Evolutionary conservation across 75 land plant genomes (phyloP).

Genomic region (Selaginella moellendorffii): DNA sequence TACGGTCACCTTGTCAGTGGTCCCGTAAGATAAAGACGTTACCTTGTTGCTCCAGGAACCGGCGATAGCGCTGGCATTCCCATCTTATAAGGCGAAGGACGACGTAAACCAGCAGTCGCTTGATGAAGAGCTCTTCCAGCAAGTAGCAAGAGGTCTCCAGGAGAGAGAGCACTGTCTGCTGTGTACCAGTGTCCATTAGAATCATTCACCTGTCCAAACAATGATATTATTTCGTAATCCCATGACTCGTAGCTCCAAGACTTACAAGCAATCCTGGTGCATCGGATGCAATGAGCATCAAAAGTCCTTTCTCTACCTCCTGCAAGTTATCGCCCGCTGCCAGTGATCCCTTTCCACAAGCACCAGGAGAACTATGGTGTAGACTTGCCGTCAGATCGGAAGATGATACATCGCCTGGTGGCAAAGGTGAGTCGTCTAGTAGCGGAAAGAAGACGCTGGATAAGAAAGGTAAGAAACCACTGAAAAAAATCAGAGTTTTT

Average conservation of each 20-base stretch:
- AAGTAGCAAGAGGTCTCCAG: constrained; percentile 62
- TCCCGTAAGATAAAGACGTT: background rate
- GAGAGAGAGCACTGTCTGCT: constrained; percentile 55
- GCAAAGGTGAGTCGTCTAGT: constrained; percentile 76
- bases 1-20: background rate
- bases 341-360: constrained; percentile 32
- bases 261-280: constrained; percentile 71
- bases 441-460: constrained; percentile 73
- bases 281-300: constrained; percentile 72
- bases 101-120: constrained; percentile 77
- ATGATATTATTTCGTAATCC: background rate
- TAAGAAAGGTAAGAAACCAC: background rate
- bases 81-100: constrained; percentile 53
- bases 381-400: constrained; percentile 62
- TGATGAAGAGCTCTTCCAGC: constrained; percentile 81
- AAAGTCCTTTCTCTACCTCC: constrained; percentile 71
- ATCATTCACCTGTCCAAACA: constrained; percentile 44
- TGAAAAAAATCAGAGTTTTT: background rate
- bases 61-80: constrained; percentile 22
- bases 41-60: background rate
- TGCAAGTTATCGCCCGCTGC: constrained; percentile 29
- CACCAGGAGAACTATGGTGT: constrained; percentile 20
- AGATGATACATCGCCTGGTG: constrained; percentile 58
- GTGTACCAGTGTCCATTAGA: constrained; percentile 85
- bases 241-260: background rate